Evolutionary conservation across 2,329 filamentous ascomycete species (phyloP).

Genomic region (Hypoxylon sp.): DNA sequence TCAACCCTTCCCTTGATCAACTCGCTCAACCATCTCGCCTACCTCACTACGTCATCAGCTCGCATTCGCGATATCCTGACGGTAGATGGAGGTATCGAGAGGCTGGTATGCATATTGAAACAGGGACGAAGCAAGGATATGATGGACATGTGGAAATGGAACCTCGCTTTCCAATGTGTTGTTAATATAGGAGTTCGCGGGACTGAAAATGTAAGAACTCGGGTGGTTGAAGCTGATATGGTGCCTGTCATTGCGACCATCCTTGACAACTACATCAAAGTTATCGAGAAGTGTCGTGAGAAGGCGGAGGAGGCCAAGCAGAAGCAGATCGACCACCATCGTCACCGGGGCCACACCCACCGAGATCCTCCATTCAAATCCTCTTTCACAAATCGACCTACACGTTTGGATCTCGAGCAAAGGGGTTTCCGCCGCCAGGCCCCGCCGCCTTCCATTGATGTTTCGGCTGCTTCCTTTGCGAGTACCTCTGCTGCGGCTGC

Average conservation of each 20-base stretch:
- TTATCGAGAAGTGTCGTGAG: slow-evolving; percentile 90
- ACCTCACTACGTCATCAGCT: slow-evolving; percentile 96
- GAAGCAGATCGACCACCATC: slow-evolving; percentile 68
- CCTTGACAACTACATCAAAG: slow-evolving; percentile 97
- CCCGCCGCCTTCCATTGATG: slow-evolving; percentile 86
- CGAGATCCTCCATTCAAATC: slow-evolving; percentile 61
- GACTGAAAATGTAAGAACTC: slow-evolving; percentile 91
- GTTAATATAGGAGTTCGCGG: slow-evolving; percentile 98
- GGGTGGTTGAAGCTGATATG: slow-evolving; percentile 98
- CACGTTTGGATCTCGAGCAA: slow-evolving; percentile 68
- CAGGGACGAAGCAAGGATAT: slow-evolving; percentile 96
- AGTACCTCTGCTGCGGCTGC: slow-evolving; percentile 55
- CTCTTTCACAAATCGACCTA: slow-evolving; percentile 65
- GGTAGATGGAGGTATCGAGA: slow-evolving; percentile 97
- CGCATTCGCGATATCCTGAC: slow-evolving; percentile 98
- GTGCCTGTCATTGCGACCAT: slow-evolving; percentile 98
- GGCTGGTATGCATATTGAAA: slow-evolving; percentile 96
- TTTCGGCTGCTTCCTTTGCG: slow-evolving; percentile 68
- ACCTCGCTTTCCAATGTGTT: slow-evolving; percentile 97
- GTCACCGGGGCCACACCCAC: slow-evolving; percentile 63
- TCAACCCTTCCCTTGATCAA: slow-evolving; percentile 98
- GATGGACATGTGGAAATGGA: slow-evolving; percentile 99
- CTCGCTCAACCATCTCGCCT: slow-evolving; percentile 97
- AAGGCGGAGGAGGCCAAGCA: slow-evolving; percentile 85
- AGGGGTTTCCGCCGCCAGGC: slow-evolving; percentile 79